Evolutionary conservation across 176 grass and related monocot genomes (phyloP), one percentile per base, ranked within the genome.

Genomic region (Hordeum marinum): DNA sequence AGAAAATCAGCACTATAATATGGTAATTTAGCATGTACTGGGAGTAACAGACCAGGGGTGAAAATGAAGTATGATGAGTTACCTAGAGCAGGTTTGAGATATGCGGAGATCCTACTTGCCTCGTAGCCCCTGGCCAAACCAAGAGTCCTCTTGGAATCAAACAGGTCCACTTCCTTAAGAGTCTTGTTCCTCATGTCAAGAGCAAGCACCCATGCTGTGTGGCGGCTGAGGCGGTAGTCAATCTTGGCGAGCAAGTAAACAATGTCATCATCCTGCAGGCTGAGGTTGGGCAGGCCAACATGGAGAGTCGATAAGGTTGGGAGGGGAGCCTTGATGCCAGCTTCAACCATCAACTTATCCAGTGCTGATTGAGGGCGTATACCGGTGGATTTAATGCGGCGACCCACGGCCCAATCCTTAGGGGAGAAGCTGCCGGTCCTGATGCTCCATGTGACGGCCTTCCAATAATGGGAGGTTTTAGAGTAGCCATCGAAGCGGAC

Each of bases 201-300:
- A 63, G 77, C 37, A 63, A 79, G n/a, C 59, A 79, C 59, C 35
- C 37, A 64, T 43, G 59, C 77, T 26, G 39, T 13, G 40, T 17
- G n/a, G 8, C 26, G 40, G 24, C 10, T 61, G 21, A 10, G 21
- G 3, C 7, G 8, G 77, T 3, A 15, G 17, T 54, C 31, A 24
- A 78, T 24, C 58, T 63, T 79, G 37, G 57, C 23, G 24, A 77
- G 54, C 21, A 77, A 24, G 75, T 77, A 60, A 60, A 77, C 75
- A 39, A 60, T 39, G 21, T 4, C 24, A 29, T 62, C 32, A 18
- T 79, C 24, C 6, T 10, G 23, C 59, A 79, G 40, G 77, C 77
- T 79, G n/a, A 79, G 59, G 14, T 1, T 29, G 36, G 77, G 77
- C n/a, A 63, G n/a, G 36, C 26, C 40, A 50, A 46, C 43, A 3